Evolutionary conservation across 2,329 filamentous ascomycete genomes (phyloP).

Genomic region (Gaeumannomyces tritici): DNA sequence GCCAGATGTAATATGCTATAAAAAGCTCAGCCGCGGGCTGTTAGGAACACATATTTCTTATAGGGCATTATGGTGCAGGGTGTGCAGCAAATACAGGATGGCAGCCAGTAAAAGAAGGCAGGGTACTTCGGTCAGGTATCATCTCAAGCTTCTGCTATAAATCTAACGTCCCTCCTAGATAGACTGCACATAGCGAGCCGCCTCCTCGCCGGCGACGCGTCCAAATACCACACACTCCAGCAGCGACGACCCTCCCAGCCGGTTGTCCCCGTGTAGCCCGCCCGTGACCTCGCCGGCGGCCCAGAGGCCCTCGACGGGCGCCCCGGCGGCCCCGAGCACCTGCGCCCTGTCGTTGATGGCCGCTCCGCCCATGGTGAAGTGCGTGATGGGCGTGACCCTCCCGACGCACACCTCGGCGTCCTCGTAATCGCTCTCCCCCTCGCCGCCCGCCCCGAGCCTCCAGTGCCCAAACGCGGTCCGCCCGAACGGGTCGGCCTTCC

Average conservation of each 20-base stretch:
- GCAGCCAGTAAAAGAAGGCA: no score
- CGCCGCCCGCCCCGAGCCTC: constrained; percentile 32
- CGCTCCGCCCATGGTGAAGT: constrained; percentile 60
- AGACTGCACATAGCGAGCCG: constrained; percentile 18
- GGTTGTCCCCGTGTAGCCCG: constrained; percentile 53
- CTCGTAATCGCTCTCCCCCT: no score
- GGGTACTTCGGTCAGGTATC: no score
- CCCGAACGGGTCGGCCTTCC: constrained; percentile 31
- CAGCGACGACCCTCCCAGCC: constrained; percentile 50
- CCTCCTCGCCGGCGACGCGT: constrained; percentile 15
- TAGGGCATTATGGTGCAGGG: no score
- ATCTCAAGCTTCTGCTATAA: no score
- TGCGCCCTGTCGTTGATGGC: constrained; percentile 43
- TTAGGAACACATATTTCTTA: no score
- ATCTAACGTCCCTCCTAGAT: no score
- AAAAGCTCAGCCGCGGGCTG: no score
- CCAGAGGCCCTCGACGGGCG: constrained; percentile 46
- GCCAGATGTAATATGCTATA: no score
- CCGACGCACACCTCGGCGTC: constrained; percentile 49
- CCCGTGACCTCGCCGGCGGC: constrained; percentile 56
- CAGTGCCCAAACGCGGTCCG: constrained; percentile 45
- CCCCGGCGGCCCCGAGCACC: constrained; percentile 31
- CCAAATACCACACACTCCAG: constrained; percentile 56
- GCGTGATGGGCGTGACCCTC: constrained; percentile 51
- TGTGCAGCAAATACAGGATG: no score